Percentiles rank a stretch among this genome's conserved stretches.
phyloP scores from a whole-genome alignment of 305 asterid species.

The Fraxinus paxiana region DNA sequence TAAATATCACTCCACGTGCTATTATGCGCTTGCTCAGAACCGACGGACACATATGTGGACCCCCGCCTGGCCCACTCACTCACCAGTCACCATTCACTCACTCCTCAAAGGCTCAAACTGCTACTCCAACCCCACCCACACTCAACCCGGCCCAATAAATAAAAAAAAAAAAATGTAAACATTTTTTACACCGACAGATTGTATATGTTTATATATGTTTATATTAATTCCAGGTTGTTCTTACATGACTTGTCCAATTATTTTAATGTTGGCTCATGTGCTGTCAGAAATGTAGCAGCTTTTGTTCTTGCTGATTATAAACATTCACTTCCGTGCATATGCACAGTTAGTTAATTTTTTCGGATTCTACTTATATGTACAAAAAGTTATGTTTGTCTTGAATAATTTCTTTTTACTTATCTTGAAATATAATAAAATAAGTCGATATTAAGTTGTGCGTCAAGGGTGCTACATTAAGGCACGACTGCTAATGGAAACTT shows the following conservation, averaged over 20 bases:
- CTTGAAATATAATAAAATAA: background rate
- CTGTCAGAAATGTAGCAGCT: constrained; percentile 38
- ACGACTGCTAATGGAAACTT: background rate
- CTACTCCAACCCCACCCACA: background rate
- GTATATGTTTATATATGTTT: background rate
- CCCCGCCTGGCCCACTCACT: constrained; percentile 17
- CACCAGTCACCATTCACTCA: background rate
- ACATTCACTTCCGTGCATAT: background rate
- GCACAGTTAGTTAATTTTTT: background rate
- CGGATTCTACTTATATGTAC: background rate
- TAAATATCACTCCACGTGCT: constrained; percentile 42
- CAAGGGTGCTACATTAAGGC: background rate
- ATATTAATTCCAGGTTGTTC: constrained; percentile 22
- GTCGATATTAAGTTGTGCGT: background rate
- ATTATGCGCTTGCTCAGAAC: constrained; percentile 27
- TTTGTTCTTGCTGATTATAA: constrained; percentile 22
- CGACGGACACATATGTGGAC: constrained; percentile 28
- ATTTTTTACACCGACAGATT: constrained; percentile 42
- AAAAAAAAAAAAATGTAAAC: background rate
- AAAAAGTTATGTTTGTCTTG: background rate
- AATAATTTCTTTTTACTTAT: background rate
- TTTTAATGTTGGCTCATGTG: constrained; percentile 37
- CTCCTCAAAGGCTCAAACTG: background rate
- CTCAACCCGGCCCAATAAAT: background rate
- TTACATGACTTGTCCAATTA: constrained; percentile 23